These are phyloP conservation scores for Lasiosphaeria miniovina DNA, from an alignment of 495 filamentous ascomycete genomes.

Conservation along the genomic window DNA sequence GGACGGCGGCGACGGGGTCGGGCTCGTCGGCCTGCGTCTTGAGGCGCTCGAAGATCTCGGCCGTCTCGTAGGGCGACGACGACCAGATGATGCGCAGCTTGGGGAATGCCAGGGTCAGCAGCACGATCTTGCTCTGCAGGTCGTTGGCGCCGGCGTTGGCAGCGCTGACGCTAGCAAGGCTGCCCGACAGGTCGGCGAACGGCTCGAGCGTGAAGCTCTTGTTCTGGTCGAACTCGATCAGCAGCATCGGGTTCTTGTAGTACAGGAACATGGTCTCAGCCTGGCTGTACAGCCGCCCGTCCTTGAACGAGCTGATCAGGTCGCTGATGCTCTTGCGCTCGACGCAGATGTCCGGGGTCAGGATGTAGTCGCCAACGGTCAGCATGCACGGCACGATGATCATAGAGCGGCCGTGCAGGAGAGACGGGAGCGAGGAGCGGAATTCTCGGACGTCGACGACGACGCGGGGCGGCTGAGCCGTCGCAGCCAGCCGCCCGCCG, in stretches of 20 bases:
- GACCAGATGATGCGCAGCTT: constrained; percentile 90
- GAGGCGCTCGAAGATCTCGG: constrained; percentile 90
- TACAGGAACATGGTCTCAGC: constrained; percentile 90
- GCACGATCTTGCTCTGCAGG: constrained; percentile 85
- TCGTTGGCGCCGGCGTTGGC: constrained; percentile 60
- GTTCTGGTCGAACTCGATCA: constrained; percentile 97
- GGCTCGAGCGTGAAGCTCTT: constrained; percentile 96
- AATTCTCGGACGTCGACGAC: constrained; percentile 97
- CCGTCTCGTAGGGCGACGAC: constrained; percentile 89
- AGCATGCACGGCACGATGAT: constrained; percentile 88
- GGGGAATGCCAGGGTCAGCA: constrained; percentile 91
- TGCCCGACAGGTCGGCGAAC: constrained; percentile 76
- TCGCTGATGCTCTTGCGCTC: constrained; percentile 93
- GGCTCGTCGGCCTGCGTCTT: constrained; percentile 88
- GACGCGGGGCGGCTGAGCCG: constrained; percentile 84
- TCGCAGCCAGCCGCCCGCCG: constrained; percentile 83
- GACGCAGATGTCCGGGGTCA: constrained; percentile 84
- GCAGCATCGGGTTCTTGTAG: constrained; percentile 85
- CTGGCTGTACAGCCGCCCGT: constrained; percentile 89
- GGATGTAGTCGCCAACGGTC: constrained; percentile 94
- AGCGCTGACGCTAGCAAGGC: constrained; percentile 50
- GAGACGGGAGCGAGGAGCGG: constrained; percentile 83
- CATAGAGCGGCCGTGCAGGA: constrained; percentile 84
- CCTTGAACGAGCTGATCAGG: constrained; percentile 83
- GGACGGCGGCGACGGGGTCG: constrained; percentile 82